Conservation (phyloP, 257 asterid species). For the Coffea canephora region DNA sequence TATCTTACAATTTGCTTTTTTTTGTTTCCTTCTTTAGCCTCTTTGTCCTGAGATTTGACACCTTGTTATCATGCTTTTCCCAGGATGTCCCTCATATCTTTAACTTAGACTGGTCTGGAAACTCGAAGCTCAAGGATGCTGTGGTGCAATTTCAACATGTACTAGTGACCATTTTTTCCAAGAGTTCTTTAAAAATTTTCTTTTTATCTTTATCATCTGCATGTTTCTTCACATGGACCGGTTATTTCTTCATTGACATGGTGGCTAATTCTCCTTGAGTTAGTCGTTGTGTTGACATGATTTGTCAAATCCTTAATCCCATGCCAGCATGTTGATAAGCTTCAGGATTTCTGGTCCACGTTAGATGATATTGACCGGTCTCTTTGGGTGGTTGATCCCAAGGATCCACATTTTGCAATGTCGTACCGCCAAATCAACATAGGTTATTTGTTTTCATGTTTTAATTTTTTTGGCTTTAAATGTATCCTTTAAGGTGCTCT, state of each 20-base stretch:
- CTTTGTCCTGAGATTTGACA: neutral
- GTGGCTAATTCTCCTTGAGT: neutral
- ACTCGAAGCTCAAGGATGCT: constrained; percentile 55
- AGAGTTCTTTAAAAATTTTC: constrained; percentile 1
- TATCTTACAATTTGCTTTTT: constrained; percentile 16
- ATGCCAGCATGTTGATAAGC: constrained; percentile 60
- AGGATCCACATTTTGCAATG: constrained; percentile 41
- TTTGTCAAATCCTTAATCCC: constrained; percentile 11
- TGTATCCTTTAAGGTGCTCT: neutral
- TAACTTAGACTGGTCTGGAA: constrained; percentile 52
- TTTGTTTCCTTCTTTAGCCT: constrained; percentile 3
- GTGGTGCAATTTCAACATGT: constrained; percentile 67
- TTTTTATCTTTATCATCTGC: neutral
- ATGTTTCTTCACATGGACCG: neutral
- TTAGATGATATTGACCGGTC: constrained; percentile 64
- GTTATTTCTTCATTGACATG: neutral
- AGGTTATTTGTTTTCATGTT: constrained; percentile 33
- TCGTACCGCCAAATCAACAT: constrained; percentile 63
- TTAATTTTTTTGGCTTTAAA: neutral
- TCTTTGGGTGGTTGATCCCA: constrained; percentile 49
- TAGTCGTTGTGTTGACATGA: neutral
- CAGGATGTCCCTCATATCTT: constrained; percentile 67
- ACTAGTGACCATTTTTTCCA: constrained; percentile 10
- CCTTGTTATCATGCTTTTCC: constrained; percentile 11
- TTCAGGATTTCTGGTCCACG: constrained; percentile 68